Conservation (phyloP, 1,284 basidiomycete species). For the Ceratobasidium sp. region DNA sequence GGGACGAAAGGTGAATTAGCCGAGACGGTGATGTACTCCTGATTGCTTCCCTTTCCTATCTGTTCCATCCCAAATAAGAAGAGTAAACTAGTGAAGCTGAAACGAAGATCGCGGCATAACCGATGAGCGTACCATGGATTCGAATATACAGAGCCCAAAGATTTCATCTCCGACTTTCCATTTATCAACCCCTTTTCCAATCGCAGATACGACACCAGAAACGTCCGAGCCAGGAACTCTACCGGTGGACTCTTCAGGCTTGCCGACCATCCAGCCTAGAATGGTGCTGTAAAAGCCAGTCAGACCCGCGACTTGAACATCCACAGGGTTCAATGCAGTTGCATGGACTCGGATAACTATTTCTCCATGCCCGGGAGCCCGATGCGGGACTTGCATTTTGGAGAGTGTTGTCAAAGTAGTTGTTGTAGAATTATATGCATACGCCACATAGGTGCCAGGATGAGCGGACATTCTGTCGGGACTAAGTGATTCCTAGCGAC, state of each 20-base stretch:
- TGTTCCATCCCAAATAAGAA: not conserved
- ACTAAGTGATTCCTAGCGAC: too few species aligned
- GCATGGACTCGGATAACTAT: not conserved
- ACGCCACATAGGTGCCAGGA: slow-evolving; percentile 9
- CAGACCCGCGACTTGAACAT: slow-evolving; percentile 18
- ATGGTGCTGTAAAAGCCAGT: not conserved
- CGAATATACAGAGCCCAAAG: slow-evolving; percentile 3
- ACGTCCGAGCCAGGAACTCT: slow-evolving; percentile 17
- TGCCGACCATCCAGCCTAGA: slow-evolving; percentile 5
- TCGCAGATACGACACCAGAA: slow-evolving; percentile 3
- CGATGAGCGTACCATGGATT: too few species aligned
- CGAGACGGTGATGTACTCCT: slow-evolving; percentile 2
- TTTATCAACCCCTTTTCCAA: slow-evolving; percentile 3
- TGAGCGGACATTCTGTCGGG: slow-evolving; percentile 13
- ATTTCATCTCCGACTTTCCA: slow-evolving; percentile 30
- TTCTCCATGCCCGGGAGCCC: not conserved
- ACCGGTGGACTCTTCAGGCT: not conserved
- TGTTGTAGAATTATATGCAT: slow-evolving; percentile 1
- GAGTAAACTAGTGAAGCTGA: not conserved
- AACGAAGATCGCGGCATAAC: too few species aligned
- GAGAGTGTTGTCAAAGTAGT: not conserved
- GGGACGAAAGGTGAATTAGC: not conserved
- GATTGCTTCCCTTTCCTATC: slow-evolving; percentile 20
- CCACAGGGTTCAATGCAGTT: slow-evolving; percentile 12
- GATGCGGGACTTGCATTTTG: not conserved